These are phyloP conservation scores for Ulmus americana DNA, from an alignment of 331 rosid genomes.

Conservation along the genomic window DNA sequence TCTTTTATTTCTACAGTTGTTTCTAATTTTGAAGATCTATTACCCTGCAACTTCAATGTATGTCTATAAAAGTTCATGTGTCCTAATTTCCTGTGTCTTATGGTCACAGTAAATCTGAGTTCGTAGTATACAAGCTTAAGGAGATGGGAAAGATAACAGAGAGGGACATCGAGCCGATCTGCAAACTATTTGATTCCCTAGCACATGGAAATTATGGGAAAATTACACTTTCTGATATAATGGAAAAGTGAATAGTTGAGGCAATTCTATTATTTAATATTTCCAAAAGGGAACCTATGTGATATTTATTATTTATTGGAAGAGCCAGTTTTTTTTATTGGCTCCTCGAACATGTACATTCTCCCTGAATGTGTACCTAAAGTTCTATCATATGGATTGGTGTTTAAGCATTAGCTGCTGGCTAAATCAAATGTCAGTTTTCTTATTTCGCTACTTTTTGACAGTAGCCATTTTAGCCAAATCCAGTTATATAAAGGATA, in stretches of 20 bases:
- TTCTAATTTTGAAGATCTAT: too few species aligned
- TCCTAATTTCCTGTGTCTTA: not conserved
- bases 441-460: too few species aligned
- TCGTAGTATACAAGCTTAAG: constrained; percentile 64
- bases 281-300: not conserved
- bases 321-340: not conserved
- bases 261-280: too few species aligned
- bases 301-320: not conserved
- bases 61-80: not conserved
- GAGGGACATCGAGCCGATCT: constrained; percentile 43
- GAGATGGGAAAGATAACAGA: constrained; percentile 62
- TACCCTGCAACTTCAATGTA: too few species aligned
- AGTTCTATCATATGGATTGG: too few species aligned
- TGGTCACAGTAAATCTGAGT: constrained; percentile 58
- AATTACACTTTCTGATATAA: constrained; percentile 52
- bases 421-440: too few species aligned
- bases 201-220: constrained; percentile 43
- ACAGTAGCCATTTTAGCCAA: too few species aligned
- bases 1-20: too few species aligned
- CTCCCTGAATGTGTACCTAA: not conserved
- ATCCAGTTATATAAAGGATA: too few species aligned
- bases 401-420: too few species aligned
- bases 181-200: constrained; percentile 54
- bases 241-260: constrained; percentile 13
- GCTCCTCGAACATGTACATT: not conserved